Conservation (phyloP, 2,329 filamentous ascomycete species). For the Cercospora citrullina region DNA sequence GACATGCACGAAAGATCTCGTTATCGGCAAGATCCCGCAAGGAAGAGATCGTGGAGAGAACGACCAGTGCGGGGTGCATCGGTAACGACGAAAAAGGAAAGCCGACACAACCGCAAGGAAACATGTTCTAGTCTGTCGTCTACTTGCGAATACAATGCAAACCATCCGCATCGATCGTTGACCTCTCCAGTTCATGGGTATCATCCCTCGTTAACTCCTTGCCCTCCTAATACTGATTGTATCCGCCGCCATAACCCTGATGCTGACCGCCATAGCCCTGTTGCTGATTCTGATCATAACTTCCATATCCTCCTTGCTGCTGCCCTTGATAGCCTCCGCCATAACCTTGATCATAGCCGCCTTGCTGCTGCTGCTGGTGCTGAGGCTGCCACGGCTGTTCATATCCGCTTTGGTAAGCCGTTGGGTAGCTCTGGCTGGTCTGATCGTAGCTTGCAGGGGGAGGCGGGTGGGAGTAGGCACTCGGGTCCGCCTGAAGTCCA, state of each 20-base stretch:
- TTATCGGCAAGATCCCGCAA: background rate
- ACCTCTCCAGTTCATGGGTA: background rate
- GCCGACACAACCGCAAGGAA: background rate
- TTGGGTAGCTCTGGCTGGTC: constrained; percentile 35
- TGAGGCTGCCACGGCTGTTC: constrained; percentile 37
- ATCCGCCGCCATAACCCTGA: constrained; percentile 20
- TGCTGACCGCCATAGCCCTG: constrained; percentile 11
- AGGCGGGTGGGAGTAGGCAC: constrained; percentile 29
- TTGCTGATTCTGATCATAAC: constrained; percentile 22
- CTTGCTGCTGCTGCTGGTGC: constrained; percentile 24
- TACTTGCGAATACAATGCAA: background rate
- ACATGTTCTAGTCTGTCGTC: background rate
- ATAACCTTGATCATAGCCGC: constrained; percentile 27
- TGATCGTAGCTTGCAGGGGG: constrained; percentile 34
- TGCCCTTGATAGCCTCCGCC: constrained; percentile 23
- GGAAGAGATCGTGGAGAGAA: background rate
- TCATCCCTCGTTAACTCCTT: background rate
- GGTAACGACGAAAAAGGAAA: background rate
- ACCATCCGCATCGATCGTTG: background rate
- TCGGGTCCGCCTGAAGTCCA: constrained; percentile 20
- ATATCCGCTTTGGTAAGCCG: constrained; percentile 40
- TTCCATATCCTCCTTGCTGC: constrained; percentile 29
- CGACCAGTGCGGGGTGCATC: constrained; percentile 2
- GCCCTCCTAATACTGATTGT: constrained; percentile 22
- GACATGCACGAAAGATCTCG: background rate